Conservation (phyloP, 1,284 basidiomycete genomes). For the Agroathelia rolfsii region DNA sequence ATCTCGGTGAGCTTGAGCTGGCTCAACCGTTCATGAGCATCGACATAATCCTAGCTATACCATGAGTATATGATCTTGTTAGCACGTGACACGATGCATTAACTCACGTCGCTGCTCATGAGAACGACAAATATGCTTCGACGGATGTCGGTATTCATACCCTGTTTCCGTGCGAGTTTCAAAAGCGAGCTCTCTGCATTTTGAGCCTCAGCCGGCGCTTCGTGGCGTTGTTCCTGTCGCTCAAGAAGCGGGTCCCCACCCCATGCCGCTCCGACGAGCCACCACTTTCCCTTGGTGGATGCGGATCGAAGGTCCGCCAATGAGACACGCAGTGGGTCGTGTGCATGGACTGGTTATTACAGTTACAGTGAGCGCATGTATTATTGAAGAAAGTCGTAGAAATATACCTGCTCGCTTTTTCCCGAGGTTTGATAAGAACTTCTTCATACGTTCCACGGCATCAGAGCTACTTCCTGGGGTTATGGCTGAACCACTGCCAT, state of each 20-base stretch:
- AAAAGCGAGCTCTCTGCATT: constrained; percentile 44
- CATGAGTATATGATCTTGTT: constrained; percentile 1
- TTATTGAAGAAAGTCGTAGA: neutral
- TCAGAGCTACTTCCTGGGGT: constrained; percentile 59
- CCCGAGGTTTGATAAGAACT: constrained; percentile 63
- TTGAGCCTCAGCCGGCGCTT: constrained; percentile 15
- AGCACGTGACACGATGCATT: no score
- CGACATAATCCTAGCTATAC: constrained; percentile 71
- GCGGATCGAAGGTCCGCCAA: constrained; percentile 81
- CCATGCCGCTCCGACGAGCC: constrained; percentile 97
- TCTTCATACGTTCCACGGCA: constrained; percentile 76
- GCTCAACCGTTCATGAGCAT: constrained; percentile 82
- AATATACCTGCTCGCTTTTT: constrained; percentile 67
- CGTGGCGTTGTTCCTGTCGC: constrained; percentile 31
- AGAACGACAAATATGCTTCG: constrained; percentile 86
- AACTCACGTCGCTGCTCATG: constrained; percentile 83
- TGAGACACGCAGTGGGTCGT: constrained; percentile 78
- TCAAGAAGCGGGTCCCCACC: constrained; percentile 82
- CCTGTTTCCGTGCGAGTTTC: constrained; percentile 83
- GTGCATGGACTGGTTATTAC: constrained; percentile 49
- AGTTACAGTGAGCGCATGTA: neutral
- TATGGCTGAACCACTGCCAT: constrained; percentile 34
- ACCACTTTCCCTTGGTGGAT: constrained; percentile 92
- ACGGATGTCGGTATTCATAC: constrained; percentile 97
- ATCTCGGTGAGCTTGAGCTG: constrained; percentile 80